Evolutionary conservation across 371 early-diverging fungal genomes (phyloP), one percentile per base, ranked within the genome.

Genomic region (Mortierella sp.): DNA sequence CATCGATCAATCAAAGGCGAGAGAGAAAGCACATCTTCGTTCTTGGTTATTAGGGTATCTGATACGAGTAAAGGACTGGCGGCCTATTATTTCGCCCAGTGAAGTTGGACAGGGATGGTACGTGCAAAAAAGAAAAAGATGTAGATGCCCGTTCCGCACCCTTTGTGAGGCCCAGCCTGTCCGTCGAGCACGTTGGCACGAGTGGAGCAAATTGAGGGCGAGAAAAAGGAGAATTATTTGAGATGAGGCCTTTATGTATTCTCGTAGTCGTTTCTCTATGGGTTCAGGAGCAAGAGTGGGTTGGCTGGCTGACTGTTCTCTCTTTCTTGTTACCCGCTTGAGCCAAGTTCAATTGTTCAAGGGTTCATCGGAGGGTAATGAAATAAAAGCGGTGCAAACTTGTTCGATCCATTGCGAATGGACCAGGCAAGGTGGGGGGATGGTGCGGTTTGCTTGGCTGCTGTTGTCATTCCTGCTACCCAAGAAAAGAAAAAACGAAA

Each of bases 351-450:
- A 40, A 40, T 16, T 50, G 50, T 16, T 16, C 16, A 5, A 28
- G 28, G 71, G 44, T 44, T 19, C 19, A 21, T 16, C 43, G 43
- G 43, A 6, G 43, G 6, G 6, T 0, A 64, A 64, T 16, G 34
- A 64, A 64, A 64, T 53, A 40, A 44, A n/a, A 24, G 26, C 10
- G 61, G 31, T 61, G 61, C 34, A 5, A 19, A 61, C 5, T 19
- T 19, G 8, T 61, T 46, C 71, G 51, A 64, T 69, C 51, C 74
- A 69, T 46, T 67, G 81, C 77, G 77, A 71, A 81, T 81, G 74
- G 81, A 69, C 74, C 77, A 77, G 76, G 76, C 77, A 77, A 73
- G 76, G 55, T 81, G 77, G 81, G 81, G n/a, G 69, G 71, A 81
- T 81, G 76, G 76, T 72, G 76, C 81, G 48, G 72, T 40, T 74